Percentiles rank a stretch among this genome's conserved stretches.
Evolutionary conservation across 2,329 filamentous ascomycete genomes (phyloP).

Genomic region (Fusarium sp.): DNA sequence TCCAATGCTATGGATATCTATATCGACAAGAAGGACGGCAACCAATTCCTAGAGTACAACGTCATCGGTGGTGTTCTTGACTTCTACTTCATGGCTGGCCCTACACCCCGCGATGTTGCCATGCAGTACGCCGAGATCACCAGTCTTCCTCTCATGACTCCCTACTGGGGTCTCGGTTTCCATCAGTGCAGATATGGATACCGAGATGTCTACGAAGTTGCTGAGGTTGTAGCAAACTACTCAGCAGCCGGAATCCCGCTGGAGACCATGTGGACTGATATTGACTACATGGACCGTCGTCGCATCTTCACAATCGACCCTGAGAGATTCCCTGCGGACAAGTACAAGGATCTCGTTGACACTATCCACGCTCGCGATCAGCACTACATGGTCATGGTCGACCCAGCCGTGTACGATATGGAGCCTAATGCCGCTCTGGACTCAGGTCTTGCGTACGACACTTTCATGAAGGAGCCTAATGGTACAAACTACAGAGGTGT

Average conservation of each 20-base stretch:
- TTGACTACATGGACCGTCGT: constrained; percentile 52
- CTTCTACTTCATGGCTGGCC: constrained; percentile 73
- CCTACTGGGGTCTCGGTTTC: constrained; percentile 71
- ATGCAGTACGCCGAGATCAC: constrained; percentile 69
- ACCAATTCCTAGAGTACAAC: constrained; percentile 83
- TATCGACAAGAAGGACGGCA: constrained; percentile 68
- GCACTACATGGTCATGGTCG: constrained; percentile 82
- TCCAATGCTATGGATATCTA: constrained; percentile 83
- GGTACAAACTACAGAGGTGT: constrained; percentile 70
- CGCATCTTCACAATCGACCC: constrained; percentile 70
- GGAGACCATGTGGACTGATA: constrained; percentile 63
- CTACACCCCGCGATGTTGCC: constrained; percentile 66
- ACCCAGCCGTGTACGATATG: constrained; percentile 72
- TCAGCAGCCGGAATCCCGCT: constrained; percentile 72
- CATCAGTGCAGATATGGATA: constrained; percentile 75
- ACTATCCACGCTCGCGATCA: constrained; percentile 75
- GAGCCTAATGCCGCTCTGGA: constrained; percentile 50
- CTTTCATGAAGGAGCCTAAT: constrained; percentile 63
- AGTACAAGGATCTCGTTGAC: constrained; percentile 73
- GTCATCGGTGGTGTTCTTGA: constrained; percentile 81
- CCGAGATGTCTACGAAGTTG: constrained; percentile 71
- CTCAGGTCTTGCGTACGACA: constrained; percentile 55
- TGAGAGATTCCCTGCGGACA: constrained; percentile 68
- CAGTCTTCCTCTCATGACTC: constrained; percentile 69
- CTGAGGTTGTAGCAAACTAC: constrained; percentile 76